Base-by-base conservation (phyloP, 768 basidiomycete genomes). In the Tubosaeta sp. region DNA sequence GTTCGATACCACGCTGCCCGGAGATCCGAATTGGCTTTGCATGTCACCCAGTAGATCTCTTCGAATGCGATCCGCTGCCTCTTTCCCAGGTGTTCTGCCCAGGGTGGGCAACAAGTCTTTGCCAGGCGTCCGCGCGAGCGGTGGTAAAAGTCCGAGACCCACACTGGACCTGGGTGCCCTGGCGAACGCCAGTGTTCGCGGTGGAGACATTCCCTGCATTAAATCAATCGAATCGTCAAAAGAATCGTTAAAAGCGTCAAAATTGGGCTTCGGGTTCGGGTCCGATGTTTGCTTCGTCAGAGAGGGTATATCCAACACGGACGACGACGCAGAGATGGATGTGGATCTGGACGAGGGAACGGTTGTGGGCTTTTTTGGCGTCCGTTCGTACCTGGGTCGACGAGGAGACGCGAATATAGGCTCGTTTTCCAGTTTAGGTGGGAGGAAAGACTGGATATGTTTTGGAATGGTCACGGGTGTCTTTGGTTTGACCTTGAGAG, bases 31-130 rank as follows among this genome's bases (percentile, higher is more conserved):
- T 22, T 70, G 75, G 45, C 63, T 71, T 57, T 80, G 78, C 19
- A 77, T 72, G 52, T 80, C 76, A 22, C 76, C 79, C 17, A 91
- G 69, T 3, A 91, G 71, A 64, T 86, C 84, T 29, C 74, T 74
- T 46, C 80, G 77, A 47, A 92, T 88, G 13, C 85, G 76, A 11
- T 78, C 74, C 1, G 86, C 87, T 4, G 88, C 90, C 53, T 84
- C 82, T 61, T 80, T 85, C 29, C 75, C 77, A 0, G 91, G 91
- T 3, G 91, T 91, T 54, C 81, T 78, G 0, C 80, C 78, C 6
- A 81, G 60, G 27, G 66, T 66, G 7, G 74, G 75, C 3, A 64
- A 51, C 14, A 61, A 39, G 34, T 83, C 83, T 62, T 79, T 84
- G 26, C 76, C 78, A 5, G 91, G 91, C 4, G 91, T 91, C 43